Conservation (phyloP, 345 rosid species). For the Gossypium bickii region DNA sequence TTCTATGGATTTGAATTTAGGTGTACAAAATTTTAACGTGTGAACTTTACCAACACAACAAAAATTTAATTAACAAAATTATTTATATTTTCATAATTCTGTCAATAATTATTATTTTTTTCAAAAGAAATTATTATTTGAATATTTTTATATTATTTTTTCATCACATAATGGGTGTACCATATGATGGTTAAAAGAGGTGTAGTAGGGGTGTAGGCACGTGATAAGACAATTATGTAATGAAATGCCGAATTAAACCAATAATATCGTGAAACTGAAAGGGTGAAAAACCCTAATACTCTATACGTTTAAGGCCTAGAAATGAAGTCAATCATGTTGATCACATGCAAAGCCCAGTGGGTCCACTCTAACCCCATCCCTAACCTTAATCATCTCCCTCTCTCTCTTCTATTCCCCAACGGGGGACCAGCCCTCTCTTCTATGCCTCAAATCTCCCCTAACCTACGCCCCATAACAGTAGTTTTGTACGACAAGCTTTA, state of each 20-base stretch:
- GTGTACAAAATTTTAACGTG: no score
- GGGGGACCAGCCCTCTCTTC: neutral
- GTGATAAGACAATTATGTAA: neutral
- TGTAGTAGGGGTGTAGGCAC: neutral
- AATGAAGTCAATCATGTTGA: neutral
- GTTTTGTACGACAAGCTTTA: neutral
- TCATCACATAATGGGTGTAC: no score
- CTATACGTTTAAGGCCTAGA: neutral
- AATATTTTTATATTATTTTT: no score
- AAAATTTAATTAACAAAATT: no score
- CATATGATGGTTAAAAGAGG: no score
- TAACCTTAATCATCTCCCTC: neutral
- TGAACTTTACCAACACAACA: no score
- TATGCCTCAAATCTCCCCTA: no score
- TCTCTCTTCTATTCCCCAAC: neutral
- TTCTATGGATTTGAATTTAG: no score
- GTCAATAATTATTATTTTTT: no score
- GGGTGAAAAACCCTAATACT: neutral
- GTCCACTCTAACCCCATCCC: conserved; percentile 18
- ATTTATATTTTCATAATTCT: no score
- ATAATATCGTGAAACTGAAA: neutral
- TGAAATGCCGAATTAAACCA: neutral
- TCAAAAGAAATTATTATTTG: no score
- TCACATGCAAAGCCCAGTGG: conserved; percentile 34
- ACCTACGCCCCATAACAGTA: no score